Base-by-base conservation (phyloP, 331 rosid genomes). In the Pyracantha coccinea region DNA sequence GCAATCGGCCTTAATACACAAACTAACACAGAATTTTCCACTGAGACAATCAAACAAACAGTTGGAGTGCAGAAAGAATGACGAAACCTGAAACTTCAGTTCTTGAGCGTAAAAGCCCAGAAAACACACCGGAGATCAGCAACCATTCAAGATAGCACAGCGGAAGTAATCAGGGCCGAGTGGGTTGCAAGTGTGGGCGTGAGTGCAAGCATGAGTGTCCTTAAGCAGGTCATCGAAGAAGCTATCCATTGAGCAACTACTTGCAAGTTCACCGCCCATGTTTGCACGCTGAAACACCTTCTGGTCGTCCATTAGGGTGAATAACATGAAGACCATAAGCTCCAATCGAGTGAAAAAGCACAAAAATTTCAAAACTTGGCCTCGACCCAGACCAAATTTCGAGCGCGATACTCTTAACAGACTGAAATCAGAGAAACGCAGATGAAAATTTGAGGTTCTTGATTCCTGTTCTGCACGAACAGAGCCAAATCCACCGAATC, bases 151-250 rank as follows among this genome's bases (percentile, higher is more conserved):
- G 28, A 27, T 27, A 27, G 28, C 28, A 27, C 28, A 27, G 3
- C 1, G 99, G 0, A 97, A 83, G 62, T 72, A 74, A 62, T 94
- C 99, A 16, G 99, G 99, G 14, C 99, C 99, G 0, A 97, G 97
- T 31, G 99, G 97, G 80, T 92, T 94, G 82, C 99, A 94, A 44
- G 97, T 94, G 85, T 94, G 99, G 27, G 97, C 89, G 80, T 94
- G 99, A 54, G 96, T 90, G 80, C 99, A 94, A 57, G 96, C 89
- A 41, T 89, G 97, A 20, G 87, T 6, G 50, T 94, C 99, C 73
- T 87, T 90, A 5, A 89, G 81, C 47, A 94, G 88, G 20, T 92
- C 99, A 15, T 89, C 92, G 3, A 92, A 88, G 76, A 92, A 90
- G 68, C 96, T 85, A 66, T 92, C 97, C 92, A 94, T 88, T 14